A percentile compares a stretch with the other conserved stretches of the same genome.
Evolutionary conservation across 2,329 filamentous ascomycete genomes (phyloP).

Genomic region (Leptographium radiaticola): DNA sequence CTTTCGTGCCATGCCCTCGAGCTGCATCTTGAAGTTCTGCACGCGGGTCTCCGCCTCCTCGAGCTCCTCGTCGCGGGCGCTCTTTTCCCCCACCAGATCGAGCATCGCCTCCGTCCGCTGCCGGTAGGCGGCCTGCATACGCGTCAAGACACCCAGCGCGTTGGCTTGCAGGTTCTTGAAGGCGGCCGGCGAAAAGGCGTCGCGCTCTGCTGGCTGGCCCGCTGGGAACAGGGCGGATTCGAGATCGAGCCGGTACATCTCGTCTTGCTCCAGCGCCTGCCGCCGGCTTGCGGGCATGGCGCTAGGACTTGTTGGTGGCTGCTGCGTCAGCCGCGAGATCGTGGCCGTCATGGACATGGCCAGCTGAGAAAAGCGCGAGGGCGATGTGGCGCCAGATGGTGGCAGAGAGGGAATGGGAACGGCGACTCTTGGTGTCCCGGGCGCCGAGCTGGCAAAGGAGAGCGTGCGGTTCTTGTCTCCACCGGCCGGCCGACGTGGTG

Average conservation of each 20-base stretch:
- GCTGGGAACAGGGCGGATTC: conserved; percentile 39
- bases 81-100: conserved; percentile 40
- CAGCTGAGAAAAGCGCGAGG: conserved; percentile 33
- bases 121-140: conserved; percentile 47
- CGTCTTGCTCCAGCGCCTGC: conserved; percentile 27
- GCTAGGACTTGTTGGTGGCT: conserved; percentile 11
- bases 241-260: conserved; percentile 42
- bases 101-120: conserved; percentile 34
- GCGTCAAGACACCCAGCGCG: conserved; percentile 39
- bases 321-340: conserved; percentile 23
- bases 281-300: not conserved
- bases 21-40: conserved; percentile 42
- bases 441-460: conserved; percentile 11
- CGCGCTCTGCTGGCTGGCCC: conserved; percentile 26
- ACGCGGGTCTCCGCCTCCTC: conserved; percentile 41
- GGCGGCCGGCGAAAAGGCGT: conserved; percentile 43
- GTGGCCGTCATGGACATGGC: conserved; percentile 31
- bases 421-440: conserved; percentile 3
- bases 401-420: not conserved
- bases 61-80: conserved; percentile 39
- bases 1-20: conserved; percentile 44
- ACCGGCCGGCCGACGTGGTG: not conserved
- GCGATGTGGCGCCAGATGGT: conserved; percentile 10
- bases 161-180: conserved; percentile 50
- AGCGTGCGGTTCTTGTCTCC: conserved; percentile 11